phyloP scores from a whole-genome alignment of 2,329 filamentous ascomycete genomes.

The Colletotrichum orbiculare region DNA sequence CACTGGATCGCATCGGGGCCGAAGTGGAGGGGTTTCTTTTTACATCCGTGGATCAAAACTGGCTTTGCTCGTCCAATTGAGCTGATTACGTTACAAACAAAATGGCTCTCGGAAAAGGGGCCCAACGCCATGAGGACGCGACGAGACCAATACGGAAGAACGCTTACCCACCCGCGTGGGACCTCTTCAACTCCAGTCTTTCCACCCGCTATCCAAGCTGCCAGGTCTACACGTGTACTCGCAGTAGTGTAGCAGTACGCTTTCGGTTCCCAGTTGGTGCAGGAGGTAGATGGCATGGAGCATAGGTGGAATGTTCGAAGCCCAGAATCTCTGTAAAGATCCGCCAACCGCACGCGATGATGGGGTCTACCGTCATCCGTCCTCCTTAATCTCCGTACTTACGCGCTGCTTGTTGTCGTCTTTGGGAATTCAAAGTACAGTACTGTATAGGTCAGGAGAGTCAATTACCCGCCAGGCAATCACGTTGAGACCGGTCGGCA shows the following conservation, averaged over 20 bases:
- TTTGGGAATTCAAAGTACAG: constrained; percentile 1
- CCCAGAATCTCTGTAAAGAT: background rate
- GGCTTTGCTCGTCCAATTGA: constrained; percentile 12
- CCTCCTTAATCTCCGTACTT: constrained; percentile 20
- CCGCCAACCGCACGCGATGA: background rate
- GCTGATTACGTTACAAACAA: constrained; percentile 24
- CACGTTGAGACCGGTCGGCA: constrained; percentile 1
- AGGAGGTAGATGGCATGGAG: no score
- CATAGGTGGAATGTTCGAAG: background rate
- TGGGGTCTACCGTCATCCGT: constrained; percentile 14
- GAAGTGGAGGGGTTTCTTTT: background rate
- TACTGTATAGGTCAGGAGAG: no score
- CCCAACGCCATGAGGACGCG: background rate
- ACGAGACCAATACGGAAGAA: background rate
- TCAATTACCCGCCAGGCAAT: constrained; percentile 5
- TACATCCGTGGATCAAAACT: constrained; percentile 15
- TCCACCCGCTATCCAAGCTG: no score
- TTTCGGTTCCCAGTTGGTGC: no score
- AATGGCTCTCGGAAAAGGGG: background rate
- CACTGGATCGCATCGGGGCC: constrained; percentile 22
- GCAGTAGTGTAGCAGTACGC: no score
- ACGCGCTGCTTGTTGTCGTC: background rate
- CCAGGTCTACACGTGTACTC: no score
- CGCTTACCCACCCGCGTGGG: constrained; percentile 6
- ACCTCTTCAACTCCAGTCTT: no score